phyloP scores from a whole-genome alignment of 2,329 filamentous ascomycete species.

The Phialophora expanda region DNA sequence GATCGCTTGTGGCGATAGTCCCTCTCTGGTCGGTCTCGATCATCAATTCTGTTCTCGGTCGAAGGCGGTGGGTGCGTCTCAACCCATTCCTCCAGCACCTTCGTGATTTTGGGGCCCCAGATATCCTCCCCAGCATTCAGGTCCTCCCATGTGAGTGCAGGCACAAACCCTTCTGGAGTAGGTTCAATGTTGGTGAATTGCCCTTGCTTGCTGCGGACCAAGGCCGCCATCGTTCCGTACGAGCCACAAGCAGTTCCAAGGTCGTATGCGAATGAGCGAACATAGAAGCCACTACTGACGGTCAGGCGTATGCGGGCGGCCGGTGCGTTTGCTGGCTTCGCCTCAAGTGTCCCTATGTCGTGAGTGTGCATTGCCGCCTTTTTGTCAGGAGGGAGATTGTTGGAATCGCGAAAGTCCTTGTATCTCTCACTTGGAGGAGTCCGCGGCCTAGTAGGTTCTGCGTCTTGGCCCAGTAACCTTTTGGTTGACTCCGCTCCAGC shows the following conservation, averaged over 20 bases:
- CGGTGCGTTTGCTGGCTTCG: conserved; percentile 54
- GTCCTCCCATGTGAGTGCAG: conserved; percentile 76
- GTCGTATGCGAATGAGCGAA: conserved; percentile 91
- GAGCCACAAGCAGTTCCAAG: conserved; percentile 81
- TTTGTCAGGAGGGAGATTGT: conserved; percentile 31
- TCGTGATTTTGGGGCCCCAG: conserved; percentile 77
- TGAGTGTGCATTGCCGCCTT: conserved; percentile 40
- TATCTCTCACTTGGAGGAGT: conserved; percentile 32
- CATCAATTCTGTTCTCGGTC: conserved; percentile 15
- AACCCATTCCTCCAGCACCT: conserved; percentile 61
- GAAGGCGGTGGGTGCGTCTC: conserved; percentile 44
- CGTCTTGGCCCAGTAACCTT: conserved; percentile 14
- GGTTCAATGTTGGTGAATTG: conserved; percentile 60
- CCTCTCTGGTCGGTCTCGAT: conserved; percentile 24
- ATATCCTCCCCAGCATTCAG: conserved; percentile 75
- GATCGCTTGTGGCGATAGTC: conserved; percentile 12
- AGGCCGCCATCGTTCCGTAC: conserved; percentile 81
- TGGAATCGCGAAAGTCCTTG: conserved; percentile 23
- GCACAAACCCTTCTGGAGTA: conserved; percentile 53
- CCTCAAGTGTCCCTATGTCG: conserved; percentile 31
- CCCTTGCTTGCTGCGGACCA: conserved; percentile 80
- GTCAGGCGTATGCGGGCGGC: conserved; percentile 86
- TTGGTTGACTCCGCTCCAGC: conserved; percentile 43
- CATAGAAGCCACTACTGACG: conserved; percentile 95
- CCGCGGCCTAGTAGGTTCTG: not conserved